Evolutionary conservation across 768 basidiomycete genomes (phyloP).

Genomic region (Lyophyllum atratum): DNA sequence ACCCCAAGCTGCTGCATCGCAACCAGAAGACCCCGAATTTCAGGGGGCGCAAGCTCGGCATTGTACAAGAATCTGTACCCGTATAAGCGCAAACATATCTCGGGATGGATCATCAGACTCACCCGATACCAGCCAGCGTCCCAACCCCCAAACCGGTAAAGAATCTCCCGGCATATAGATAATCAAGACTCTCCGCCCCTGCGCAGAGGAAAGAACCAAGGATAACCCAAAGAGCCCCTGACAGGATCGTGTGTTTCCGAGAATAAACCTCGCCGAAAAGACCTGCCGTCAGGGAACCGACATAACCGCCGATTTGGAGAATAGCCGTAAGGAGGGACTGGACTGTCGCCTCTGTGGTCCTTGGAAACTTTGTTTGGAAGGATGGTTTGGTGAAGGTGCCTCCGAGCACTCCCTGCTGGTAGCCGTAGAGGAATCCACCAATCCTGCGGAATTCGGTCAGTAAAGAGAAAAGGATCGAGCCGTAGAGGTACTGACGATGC

Average conservation of each 20-base stretch:
- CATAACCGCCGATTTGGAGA: conserved; percentile 17
- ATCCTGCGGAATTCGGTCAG: conserved; percentile 1
- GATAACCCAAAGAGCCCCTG: conserved; percentile 17
- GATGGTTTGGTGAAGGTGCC: conserved; percentile 16
- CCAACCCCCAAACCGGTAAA: conserved; percentile 18
- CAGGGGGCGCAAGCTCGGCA: conserved; percentile 18
- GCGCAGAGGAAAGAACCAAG: conserved; percentile 17
- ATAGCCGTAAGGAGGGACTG: conserved; percentile 19
- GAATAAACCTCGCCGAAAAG: conserved; percentile 17
- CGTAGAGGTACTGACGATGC: conserved; percentile 14
- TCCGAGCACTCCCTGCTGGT: conserved; percentile 19
- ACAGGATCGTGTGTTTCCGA: conserved; percentile 17
- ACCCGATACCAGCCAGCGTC: conserved; percentile 17
- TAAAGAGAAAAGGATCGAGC: not conserved
- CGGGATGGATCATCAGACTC: not conserved
- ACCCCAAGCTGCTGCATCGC: conserved; percentile 20
- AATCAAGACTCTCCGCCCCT: conserved; percentile 15
- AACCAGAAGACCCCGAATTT: conserved; percentile 16
- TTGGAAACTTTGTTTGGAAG: conserved; percentile 13
- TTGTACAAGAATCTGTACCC: conserved; percentile 13
- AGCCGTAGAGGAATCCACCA: conserved; percentile 18
- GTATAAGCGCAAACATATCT: not conserved
- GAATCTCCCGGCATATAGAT: conserved; percentile 18
- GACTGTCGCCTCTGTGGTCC: conserved; percentile 12
- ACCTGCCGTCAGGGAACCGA: conserved; percentile 17